Base-by-base conservation (phyloP, 1,284 basidiomycete species). In the Sporisorium exsertum region DNA sequence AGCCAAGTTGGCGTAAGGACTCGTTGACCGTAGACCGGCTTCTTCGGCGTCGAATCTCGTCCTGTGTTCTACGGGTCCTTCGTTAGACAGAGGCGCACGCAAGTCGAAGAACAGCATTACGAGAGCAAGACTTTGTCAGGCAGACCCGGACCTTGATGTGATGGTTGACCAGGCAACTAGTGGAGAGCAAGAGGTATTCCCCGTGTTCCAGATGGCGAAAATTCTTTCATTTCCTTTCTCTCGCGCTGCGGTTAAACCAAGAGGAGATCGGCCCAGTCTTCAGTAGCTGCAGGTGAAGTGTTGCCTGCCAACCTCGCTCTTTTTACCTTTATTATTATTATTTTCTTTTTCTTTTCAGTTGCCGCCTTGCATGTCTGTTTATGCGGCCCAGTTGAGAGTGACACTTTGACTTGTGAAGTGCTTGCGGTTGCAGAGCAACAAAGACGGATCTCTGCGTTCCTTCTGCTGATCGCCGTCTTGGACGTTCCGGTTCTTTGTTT, bases 401-500 rank as follows among this genome's bases (percentile, higher is more conserved):
- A 32, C 27, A 13, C n/a, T 32, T 32, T n/a, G 47, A 16, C 29
- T 20, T 32, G 6, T 50, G 12, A 3, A 9, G 13, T 32, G 35
- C 16, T 16, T n/a, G 26, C 32, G 27, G 47, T 27, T 43, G n/a
- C 27, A 50, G 15, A 18, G 27, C 27, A 50, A 16, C 42, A 32
- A 32, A 32, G 29, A 22, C 26, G 47, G 27, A 50, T 16, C 47
- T 35, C 7, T 5, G 35, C 47, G 26, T 27, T 32, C 5, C 10
- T 16, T 13, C 32, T 18, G 10, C 47, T 50, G 47, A 50, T 50
- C 47, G 47, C 47, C 47, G 27, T 50, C 12, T 50, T 50, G 20
- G 47, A 50, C 47, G 27, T n/a, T 32, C 32, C 15, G 5, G 47
- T 32, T 32, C 29, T 10, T 32, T 32, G 29, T 32, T 10, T 3